Conservation (phyloP, 2,329 filamentous ascomycete genomes). For the Nigrospora osmanthi region DNA sequence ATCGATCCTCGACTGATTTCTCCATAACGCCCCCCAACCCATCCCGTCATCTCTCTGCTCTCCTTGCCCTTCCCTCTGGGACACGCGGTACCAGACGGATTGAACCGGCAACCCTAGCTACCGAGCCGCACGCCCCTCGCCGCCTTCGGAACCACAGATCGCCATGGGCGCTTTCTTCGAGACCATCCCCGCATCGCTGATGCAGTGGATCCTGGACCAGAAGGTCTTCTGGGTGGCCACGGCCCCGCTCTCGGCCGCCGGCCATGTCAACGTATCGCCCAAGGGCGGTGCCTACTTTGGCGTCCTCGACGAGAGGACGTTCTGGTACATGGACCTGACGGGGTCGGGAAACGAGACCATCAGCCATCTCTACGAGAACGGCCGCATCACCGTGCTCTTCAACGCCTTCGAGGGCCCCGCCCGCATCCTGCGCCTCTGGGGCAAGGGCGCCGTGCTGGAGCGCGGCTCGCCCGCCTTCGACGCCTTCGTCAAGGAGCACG, state of each 20-base stretch:
- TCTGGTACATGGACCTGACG: slow-evolving; percentile 62
- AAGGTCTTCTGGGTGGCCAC: slow-evolving; percentile 71
- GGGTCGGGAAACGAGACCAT: slow-evolving; percentile 73
- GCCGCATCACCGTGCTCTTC: slow-evolving; percentile 68
- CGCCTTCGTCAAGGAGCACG: slow-evolving; percentile 23
- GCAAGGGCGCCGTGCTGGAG: slow-evolving; percentile 27
- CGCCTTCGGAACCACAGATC: neutral
- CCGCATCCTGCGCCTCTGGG: slow-evolving; percentile 29
- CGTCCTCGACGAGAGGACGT: slow-evolving; percentile 20
- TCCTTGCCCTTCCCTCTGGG: too few relatives aligned
- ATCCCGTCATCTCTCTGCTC: too few relatives aligned
- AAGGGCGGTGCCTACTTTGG: slow-evolving; percentile 53
- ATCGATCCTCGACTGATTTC: too few relatives aligned
- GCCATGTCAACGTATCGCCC: slow-evolving; percentile 69
- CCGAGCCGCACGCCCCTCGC: too few relatives aligned
- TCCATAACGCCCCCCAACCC: too few relatives aligned
- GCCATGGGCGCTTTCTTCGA: slow-evolving; percentile 22
- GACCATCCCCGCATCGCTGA: slow-evolving; percentile 30
- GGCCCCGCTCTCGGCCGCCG: slow-evolving; percentile 54
- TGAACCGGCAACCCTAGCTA: too few relatives aligned
- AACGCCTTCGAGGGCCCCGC: slow-evolving; percentile 33
- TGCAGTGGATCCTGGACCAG: slow-evolving; percentile 57
- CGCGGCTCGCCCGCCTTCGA: slow-evolving; percentile 19
- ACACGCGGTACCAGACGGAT: too few relatives aligned
- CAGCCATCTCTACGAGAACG: slow-evolving; percentile 69